A percentile compares a stretch with the other conserved stretches of the same genome.
Conservation (phyloP, 192 early-diverging fungal species). For the Coemansia sp. region DNA sequence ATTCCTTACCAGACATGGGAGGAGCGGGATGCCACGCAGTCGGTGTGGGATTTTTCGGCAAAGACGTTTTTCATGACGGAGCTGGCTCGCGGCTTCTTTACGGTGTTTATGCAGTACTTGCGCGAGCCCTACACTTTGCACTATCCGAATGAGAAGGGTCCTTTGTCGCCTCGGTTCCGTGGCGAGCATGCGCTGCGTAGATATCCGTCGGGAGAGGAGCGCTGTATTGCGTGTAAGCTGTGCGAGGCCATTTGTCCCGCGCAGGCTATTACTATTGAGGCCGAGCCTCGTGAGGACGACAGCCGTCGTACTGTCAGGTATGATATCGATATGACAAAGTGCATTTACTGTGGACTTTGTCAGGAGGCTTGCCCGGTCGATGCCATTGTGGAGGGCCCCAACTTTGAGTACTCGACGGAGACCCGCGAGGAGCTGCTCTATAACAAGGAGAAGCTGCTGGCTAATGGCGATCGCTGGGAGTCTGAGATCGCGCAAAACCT, state of each 20-base stretch:
- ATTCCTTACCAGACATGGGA: conserved; percentile 52
- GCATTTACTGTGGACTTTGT: conserved; percentile 97
- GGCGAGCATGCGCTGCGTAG: conserved; percentile 96
- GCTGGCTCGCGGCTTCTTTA: conserved; percentile 87
- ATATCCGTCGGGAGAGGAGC: conserved; percentile 96
- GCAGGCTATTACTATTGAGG: conserved; percentile 98
- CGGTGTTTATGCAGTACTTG: conserved; percentile 92
- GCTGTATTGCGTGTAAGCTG: conserved; percentile 98
- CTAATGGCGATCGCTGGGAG: conserved; percentile 99
- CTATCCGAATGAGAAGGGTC: conserved; percentile 96
- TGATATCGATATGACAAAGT: conserved; percentile 99
- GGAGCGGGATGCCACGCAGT: conserved; percentile 50
- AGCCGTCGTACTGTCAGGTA: conserved; percentile 94
- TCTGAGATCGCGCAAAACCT: conserved; percentile 83
- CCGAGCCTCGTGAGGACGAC: conserved; percentile 94
- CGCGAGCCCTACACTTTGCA: conserved; percentile 94
- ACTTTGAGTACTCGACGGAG: conserved; percentile 96
- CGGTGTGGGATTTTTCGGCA: conserved; percentile 65
- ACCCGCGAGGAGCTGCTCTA: conserved; percentile 97
- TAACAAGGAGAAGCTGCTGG: conserved; percentile 96
- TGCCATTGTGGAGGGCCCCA: conserved; percentile 97
- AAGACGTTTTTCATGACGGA: conserved; percentile 90
- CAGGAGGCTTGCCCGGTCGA: conserved; percentile 97
- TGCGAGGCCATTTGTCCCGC: conserved; percentile 98
- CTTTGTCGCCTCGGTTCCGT: conserved; percentile 89